Percentiles rank a stretch among this genome's conserved stretches.
phyloP scores from a whole-genome alignment of 306 rosid genomes.

The Psophocarpus tetragonolobus region DNA sequence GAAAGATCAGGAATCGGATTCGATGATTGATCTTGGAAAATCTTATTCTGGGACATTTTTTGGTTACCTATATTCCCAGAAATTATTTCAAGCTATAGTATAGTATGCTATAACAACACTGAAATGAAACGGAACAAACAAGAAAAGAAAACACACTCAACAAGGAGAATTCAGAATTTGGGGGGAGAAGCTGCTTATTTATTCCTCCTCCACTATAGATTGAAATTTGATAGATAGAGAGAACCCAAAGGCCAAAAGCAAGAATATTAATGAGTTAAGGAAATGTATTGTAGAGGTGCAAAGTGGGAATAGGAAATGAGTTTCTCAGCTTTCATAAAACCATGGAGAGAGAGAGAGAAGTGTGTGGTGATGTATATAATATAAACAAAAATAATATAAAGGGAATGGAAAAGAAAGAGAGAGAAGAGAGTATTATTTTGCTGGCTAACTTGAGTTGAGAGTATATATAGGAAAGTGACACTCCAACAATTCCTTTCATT shows the following conservation, averaged over 20 bases:
- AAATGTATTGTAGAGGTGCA: conserved; percentile 24
- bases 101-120: background rate
- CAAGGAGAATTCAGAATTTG: conserved; percentile 25
- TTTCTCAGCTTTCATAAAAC: conserved; percentile 52
- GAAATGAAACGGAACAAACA: background rate
- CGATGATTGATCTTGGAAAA: conserved; percentile 29
- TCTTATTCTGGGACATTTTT: conserved; percentile 47
- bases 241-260: conserved; percentile 1
- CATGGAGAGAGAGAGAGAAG: conserved; percentile 22
- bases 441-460: conserved; percentile 53
- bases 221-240: background rate
- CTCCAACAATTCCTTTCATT: conserved; percentile 60
- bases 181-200: background rate
- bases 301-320: conserved; percentile 14
- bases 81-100: conserved; percentile 26
- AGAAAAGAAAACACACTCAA: background rate
- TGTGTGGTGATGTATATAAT: conserved; percentile 43
- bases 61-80: conserved; percentile 15
- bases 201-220: conserved; percentile 24
- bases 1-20: conserved; percentile 87
- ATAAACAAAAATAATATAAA: conserved; percentile 29
- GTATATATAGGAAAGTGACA: conserved; percentile 89
- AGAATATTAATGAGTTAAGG: conserved; percentile 19
- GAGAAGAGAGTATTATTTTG: conserved; percentile 23
- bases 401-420: conserved; percentile 37